Evolutionary conservation across 2,329 filamentous ascomycete species (phyloP).

Genomic region (Verticillium albo-atrum): DNA sequence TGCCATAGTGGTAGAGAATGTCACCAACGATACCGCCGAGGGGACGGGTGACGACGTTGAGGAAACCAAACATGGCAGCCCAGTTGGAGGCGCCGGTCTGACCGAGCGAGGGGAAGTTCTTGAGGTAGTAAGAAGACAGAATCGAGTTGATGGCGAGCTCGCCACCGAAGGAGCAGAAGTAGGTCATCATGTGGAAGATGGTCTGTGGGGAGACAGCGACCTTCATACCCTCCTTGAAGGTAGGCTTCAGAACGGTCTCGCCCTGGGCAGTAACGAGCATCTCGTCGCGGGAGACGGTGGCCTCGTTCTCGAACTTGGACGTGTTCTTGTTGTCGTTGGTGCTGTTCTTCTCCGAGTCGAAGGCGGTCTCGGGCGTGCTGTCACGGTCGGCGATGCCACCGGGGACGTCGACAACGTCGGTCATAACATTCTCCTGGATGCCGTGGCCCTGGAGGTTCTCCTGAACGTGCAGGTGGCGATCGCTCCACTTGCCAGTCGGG

Average conservation of each 20-base stretch:
- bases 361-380: conserved; percentile 16
- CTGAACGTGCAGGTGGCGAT: conserved; percentile 57
- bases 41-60: conserved; percentile 65
- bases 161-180: conserved; percentile 59
- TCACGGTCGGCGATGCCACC: conserved; percentile 39
- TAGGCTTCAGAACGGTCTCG: conserved; percentile 53
- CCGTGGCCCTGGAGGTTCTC: conserved; percentile 46
- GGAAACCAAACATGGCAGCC: conserved; percentile 70
- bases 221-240: conserved; percentile 38
- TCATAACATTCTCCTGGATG: conserved; percentile 33
- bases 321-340: conserved; percentile 29
- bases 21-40: conserved; percentile 57
- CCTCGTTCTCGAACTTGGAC: conserved; percentile 36
- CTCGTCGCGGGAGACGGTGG: conserved; percentile 42
- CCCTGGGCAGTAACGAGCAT: conserved; percentile 50
- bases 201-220: conserved; percentile 51
- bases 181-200: conserved; percentile 49
- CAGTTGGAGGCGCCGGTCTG: conserved; percentile 55
- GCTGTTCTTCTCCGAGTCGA: conserved; percentile 28
- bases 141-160: conserved; percentile 60
- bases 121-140: conserved; percentile 54
- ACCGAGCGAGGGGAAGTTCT: conserved; percentile 53
- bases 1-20: conserved; percentile 37
- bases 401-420: conserved; percentile 45
- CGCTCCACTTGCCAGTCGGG: conserved; percentile 75